Percentiles rank a stretch among this genome's conserved stretches.
phyloP scores from a whole-genome alignment of 2,329 filamentous ascomycete genomes.

The Didymella sp. region DNA sequence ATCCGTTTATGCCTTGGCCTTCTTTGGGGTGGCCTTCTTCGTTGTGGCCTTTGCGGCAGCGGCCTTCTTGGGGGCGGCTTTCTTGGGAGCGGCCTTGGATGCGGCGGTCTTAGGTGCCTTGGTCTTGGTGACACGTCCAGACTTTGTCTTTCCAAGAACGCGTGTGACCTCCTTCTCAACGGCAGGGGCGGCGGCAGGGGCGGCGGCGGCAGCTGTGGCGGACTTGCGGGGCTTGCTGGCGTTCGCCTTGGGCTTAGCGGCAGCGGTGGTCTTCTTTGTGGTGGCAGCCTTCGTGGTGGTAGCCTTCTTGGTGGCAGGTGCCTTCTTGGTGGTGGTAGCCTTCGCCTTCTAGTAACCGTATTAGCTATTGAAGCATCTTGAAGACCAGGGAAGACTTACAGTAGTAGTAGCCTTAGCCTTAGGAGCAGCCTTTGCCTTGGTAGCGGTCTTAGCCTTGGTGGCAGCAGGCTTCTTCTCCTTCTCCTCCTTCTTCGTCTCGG shows the following conservation, averaged over 20 bases:
- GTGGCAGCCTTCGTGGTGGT: slow-evolving; percentile 27
- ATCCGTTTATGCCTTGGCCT: slow-evolving; percentile 49
- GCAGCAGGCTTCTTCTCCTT: slow-evolving; percentile 39
- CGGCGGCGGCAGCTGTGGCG: slow-evolving; percentile 42
- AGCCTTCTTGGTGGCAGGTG: slow-evolving; percentile 48
- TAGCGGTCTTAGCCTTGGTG: slow-evolving; percentile 38
- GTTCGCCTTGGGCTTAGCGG: slow-evolving; percentile 53
- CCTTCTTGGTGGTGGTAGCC: slow-evolving; percentile 57
- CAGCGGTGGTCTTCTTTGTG: slow-evolving; percentile 49
- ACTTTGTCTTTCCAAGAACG: slow-evolving; percentile 81
- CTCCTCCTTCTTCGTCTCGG: slow-evolving; percentile 45
- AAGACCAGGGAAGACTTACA: slow-evolving; percentile 22
- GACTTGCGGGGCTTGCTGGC: slow-evolving; percentile 55
- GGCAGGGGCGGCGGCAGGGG: slow-evolving; percentile 66
- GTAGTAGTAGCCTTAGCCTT: slow-evolving; percentile 37
- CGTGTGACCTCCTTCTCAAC: slow-evolving; percentile 71
- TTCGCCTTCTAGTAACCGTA: slow-evolving; percentile 33
- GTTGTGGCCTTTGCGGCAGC: slow-evolving; percentile 54
- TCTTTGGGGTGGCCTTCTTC: slow-evolving; percentile 58
- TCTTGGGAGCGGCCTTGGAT: slow-evolving; percentile 34
- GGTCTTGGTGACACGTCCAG: slow-evolving; percentile 81
- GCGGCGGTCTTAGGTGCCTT: slow-evolving; percentile 54
- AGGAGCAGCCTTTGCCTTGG: slow-evolving; percentile 29
- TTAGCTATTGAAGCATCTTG: slow-evolving; percentile 22
- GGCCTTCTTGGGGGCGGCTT: slow-evolving; percentile 49